These are phyloP conservation scores for Eutrema heterophyllum DNA, from an alignment of 345 rosid species.

Conservation along the genomic window DNA sequence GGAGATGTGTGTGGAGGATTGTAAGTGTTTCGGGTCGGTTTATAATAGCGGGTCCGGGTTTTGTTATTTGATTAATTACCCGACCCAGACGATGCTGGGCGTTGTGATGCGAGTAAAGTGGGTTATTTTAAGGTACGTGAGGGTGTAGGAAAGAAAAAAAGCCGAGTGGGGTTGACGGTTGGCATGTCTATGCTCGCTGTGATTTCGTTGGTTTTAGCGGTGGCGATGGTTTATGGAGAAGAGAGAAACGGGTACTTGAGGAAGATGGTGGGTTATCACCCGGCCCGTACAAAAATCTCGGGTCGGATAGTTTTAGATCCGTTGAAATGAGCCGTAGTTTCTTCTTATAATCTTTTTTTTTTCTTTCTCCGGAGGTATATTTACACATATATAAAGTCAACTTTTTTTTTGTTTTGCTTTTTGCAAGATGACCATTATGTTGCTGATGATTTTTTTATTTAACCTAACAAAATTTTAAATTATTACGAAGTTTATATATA, in stretches of 20 bases:
- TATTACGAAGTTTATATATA: not conserved
- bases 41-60: slow-evolving; percentile 71
- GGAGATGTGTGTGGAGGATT: slow-evolving; percentile 45
- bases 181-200: slow-evolving; percentile 40
- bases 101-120: slow-evolving; percentile 49
- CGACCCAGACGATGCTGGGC: slow-evolving; percentile 61
- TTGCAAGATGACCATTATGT: slow-evolving; percentile 9
- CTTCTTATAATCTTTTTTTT: not conserved
- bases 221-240: slow-evolving; percentile 36
- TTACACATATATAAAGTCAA: slow-evolving; percentile 8
- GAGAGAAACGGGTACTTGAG: slow-evolving; percentile 36
- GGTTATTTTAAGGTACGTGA: slow-evolving; percentile 63
- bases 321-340: slow-evolving; percentile 51
- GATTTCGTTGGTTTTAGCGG: slow-evolving; percentile 29
- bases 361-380: not conserved
- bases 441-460: not conserved
- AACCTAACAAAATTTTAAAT: not conserved
- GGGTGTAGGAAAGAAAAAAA: slow-evolving; percentile 27
- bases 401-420: not conserved
- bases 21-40: slow-evolving; percentile 79
- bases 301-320: slow-evolving; percentile 77
- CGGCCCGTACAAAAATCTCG: slow-evolving; percentile 76
- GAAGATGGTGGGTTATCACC: slow-evolving; percentile 51
- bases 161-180: slow-evolving; percentile 27
- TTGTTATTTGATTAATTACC: slow-evolving; percentile 73